Percentiles rank a stretch among this genome's conserved stretches.
Conservation (phyloP, 2,329 filamentous ascomycete species). For the Rhynchosporium agropyri region DNA sequence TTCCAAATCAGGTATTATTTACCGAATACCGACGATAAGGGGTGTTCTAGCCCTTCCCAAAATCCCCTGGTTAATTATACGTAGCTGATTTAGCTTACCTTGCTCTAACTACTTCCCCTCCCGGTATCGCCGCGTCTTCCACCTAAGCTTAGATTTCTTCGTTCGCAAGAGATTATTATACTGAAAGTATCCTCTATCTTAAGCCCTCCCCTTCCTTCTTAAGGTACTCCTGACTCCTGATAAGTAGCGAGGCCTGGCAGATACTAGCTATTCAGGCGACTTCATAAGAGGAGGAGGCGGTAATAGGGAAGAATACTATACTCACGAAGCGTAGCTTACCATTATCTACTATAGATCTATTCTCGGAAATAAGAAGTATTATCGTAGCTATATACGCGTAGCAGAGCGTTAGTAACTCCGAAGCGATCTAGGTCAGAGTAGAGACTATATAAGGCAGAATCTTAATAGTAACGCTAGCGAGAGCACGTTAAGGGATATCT, state of each 20-base stretch:
- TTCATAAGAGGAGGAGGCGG: no score
- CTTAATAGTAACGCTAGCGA: conserved; percentile 1
- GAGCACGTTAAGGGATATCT: conserved; percentile 4
- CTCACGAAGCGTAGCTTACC: no score
- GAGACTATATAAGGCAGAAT: conserved; percentile 2
- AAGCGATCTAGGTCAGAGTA: conserved; percentile 3
- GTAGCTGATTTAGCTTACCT: not conserved
- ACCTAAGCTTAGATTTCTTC: not conserved
- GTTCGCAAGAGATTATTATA: no score
- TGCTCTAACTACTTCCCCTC: not conserved
- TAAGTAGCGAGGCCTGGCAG: no score
- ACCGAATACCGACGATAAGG: not conserved
- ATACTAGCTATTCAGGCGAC: no score
- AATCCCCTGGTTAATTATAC: not conserved
- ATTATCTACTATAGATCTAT: no score
- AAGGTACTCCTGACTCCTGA: no score
- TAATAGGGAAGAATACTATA: no score
- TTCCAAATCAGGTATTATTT: not conserved
- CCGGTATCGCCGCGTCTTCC: not conserved
- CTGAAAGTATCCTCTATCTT: no score
- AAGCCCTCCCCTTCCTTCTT: no score
- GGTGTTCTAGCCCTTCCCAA: not conserved
- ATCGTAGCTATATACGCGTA: conserved; percentile 2
- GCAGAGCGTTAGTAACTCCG: conserved; percentile 4
- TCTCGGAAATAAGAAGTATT: not conserved